phyloP scores from a whole-genome alignment of 345 rosid genomes.

The Kernera saxatilis region DNA sequence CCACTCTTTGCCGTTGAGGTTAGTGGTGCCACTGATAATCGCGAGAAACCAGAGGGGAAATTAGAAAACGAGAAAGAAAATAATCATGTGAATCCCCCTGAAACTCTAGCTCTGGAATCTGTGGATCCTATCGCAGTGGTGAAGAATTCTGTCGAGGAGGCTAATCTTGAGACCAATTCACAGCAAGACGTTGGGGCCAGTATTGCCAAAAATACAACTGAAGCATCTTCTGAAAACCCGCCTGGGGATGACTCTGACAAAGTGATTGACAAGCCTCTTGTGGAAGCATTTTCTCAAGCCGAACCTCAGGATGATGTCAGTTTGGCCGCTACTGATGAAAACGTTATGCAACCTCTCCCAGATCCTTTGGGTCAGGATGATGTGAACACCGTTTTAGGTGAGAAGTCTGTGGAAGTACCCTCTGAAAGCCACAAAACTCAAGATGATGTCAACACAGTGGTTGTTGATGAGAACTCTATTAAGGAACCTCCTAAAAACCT shows the following conservation, averaged over 20 bases:
- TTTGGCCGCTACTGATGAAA: constrained; percentile 12
- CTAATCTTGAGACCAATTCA: neutral
- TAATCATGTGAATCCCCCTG: constrained; percentile 22
- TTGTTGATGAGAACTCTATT: constrained; percentile 32
- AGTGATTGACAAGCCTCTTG: constrained; percentile 25
- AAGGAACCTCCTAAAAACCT: constrained; percentile 27
- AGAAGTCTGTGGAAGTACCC: constrained; percentile 13
- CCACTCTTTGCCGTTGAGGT: constrained; percentile 9
- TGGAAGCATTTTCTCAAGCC: constrained; percentile 9
- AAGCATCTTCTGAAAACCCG: constrained; percentile 9
- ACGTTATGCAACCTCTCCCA: neutral
- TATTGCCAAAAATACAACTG: neutral
- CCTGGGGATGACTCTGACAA: neutral
- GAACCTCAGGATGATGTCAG: constrained; percentile 8
- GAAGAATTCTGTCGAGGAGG: neutral
- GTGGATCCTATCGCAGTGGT: constrained; percentile 16
- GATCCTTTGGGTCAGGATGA: constrained; percentile 20
- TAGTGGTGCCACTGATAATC: neutral
- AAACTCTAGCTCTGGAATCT: constrained; percentile 28
- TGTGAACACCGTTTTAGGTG: neutral
- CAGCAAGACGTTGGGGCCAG: neutral
- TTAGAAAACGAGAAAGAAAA: constrained; percentile 12
- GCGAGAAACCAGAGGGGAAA: constrained; percentile 1
- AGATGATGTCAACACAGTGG: constrained; percentile 29
- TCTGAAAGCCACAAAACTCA: neutral